Evolutionary conservation across 179 eudicot species (phyloP).

Genomic region (Patellifolia procumbens): DNA sequence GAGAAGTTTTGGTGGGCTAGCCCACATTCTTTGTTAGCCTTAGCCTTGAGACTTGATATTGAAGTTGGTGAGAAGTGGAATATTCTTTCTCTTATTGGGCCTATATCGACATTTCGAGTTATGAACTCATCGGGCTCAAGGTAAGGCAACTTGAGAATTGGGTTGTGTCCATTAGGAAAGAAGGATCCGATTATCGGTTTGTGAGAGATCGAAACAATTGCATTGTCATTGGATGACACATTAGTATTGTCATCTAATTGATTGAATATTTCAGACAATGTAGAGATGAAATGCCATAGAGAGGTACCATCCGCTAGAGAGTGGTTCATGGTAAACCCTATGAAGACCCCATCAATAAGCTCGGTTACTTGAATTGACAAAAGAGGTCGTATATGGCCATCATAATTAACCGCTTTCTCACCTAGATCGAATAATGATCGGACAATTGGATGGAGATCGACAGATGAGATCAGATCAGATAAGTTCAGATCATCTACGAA

Average conservation of each 20-base stretch:
- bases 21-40: conserved; percentile 30
- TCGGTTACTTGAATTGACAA: conserved; percentile 33
- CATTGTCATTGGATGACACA: not conserved
- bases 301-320: conserved; percentile 22
- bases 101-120: not conserved
- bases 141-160: conserved; percentile 18
- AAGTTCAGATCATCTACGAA: conserved; percentile 15
- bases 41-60: conserved; percentile 16
- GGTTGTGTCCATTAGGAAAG: conserved; percentile 9
- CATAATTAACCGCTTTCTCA: conserved; percentile 35
- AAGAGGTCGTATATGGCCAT: conserved; percentile 46
- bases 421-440: conserved; percentile 42
- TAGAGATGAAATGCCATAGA: conserved; percentile 21
- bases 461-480: conserved; percentile 29
- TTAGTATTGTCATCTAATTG: not conserved
- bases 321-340: conserved; percentile 34
- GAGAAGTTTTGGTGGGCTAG: conserved; percentile 15
- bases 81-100: conserved; percentile 19
- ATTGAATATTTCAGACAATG: conserved; percentile 17
- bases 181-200: not conserved
- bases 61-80: conserved; percentile 26
- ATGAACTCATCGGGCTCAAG: conserved; percentile 3
- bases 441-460: conserved; percentile 31
- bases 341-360: conserved; percentile 27
- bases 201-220: not conserved